Evolutionary conservation across 106 monocot species (phyloP).

Genomic region (Chionographis japonica): DNA sequence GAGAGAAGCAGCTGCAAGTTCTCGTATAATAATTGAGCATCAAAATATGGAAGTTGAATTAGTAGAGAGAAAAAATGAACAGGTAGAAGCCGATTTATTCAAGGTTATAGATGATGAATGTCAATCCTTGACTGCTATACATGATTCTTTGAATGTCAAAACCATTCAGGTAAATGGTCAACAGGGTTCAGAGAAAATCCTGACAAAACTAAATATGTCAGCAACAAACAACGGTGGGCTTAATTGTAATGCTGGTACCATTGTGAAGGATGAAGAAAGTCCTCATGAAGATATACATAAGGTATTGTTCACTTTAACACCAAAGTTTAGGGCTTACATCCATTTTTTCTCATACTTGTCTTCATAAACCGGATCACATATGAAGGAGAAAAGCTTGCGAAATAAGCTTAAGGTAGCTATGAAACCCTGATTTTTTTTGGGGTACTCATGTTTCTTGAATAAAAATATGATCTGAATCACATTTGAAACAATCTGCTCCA

Average conservation of each 20-base stretch:
- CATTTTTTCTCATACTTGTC: too few species aligned
- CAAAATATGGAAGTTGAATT: neutral
- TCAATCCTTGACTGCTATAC: neutral
- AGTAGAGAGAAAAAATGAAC: constrained; percentile 14
- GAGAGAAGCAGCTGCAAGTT: constrained; percentile 13
- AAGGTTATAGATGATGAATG: neutral
- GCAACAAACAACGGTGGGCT: constrained; percentile 5
- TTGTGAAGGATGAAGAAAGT: constrained; percentile 4
- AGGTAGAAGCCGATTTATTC: constrained; percentile 14
- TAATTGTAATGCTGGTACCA: neutral
- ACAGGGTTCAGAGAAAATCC: constrained; percentile 7
- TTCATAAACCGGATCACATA: too few species aligned
- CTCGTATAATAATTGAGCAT: constrained; percentile 2
- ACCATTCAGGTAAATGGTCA: constrained; percentile 2
- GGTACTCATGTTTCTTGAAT: too few species aligned
- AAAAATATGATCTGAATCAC: too few species aligned
- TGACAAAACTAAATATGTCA: neutral
- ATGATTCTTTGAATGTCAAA: neutral
- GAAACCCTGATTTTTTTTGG: too few species aligned
- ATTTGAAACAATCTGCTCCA: too few species aligned
- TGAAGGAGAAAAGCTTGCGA: too few species aligned
- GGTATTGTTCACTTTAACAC: constrained; percentile 6
- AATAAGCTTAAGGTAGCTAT: too few species aligned
- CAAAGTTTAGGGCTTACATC: too few species aligned
- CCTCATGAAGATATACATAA: constrained; percentile 3